Evolutionary conservation across 2,329 filamentous ascomycete species (phyloP).

Genomic region (Ophiosphaerella korrae): DNA sequence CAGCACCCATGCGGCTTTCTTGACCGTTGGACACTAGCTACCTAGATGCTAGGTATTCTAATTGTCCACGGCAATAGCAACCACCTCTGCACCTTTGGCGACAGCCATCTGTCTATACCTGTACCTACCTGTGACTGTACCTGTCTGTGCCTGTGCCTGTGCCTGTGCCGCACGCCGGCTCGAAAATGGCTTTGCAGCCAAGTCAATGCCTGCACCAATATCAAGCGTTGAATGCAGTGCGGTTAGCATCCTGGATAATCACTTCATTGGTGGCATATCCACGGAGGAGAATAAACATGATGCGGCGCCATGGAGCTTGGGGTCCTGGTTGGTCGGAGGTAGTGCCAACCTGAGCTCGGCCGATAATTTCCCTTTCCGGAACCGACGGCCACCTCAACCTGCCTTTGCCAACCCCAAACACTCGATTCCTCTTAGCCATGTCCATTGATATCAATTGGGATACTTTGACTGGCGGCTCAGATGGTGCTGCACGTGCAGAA

Average conservation of each 20-base stretch:
- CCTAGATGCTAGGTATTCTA: background rate
- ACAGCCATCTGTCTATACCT: too few relatives aligned
- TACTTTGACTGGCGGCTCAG: conserved; percentile 83
- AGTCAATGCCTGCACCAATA: conserved; percentile 9
- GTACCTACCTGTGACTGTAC: background rate
- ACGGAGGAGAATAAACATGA: background rate
- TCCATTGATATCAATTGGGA: conserved; percentile 99
- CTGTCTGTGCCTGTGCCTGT: background rate
- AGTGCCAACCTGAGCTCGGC: conserved; percentile 21
- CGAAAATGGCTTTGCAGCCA: conserved; percentile 4
- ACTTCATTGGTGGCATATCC: conserved; percentile 18
- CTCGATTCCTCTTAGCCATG: conserved; percentile 61
- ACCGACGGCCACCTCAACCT: conserved; percentile 13
- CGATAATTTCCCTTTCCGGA: conserved; percentile 27
- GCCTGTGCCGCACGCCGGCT: conserved; percentile 3
- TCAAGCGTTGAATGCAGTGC: conserved; percentile 23
- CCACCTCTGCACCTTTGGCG: background rate
- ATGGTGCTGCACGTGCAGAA: conserved; percentile 83
- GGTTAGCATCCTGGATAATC: conserved; percentile 14
- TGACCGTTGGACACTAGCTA: background rate
- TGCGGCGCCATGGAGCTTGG: background rate
- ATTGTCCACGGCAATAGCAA: background rate
- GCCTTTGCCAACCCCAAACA: conserved; percentile 34
- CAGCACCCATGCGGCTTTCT: conserved; percentile 39
- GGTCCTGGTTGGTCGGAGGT: conserved; percentile 22